Evolutionary conservation across 2,329 filamentous ascomycete species (phyloP).

Genomic region (Venturia aucupariae): DNA sequence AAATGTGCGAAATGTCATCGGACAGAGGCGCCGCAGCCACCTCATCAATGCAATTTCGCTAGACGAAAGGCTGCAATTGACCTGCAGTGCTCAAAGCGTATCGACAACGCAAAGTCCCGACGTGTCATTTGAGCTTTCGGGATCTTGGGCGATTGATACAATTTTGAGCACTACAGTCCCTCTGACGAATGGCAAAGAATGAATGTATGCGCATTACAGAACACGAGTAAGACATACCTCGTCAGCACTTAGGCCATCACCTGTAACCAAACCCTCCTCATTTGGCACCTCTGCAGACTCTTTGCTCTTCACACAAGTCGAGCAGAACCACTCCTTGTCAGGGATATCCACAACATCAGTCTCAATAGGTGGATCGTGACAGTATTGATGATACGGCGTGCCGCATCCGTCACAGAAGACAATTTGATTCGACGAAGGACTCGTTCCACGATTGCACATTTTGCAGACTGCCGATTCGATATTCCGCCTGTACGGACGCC

Average conservation of each 20-base stretch:
- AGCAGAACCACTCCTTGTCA: conserved; percentile 64
- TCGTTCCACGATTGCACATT: conserved; percentile 62
- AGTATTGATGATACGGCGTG: conserved; percentile 70
- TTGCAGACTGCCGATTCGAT: conserved; percentile 57
- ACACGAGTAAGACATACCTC: conserved; percentile 3
- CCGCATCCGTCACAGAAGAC: conserved; percentile 82
- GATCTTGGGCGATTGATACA: background rate
- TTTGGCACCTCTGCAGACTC: conserved; percentile 18
- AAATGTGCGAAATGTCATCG: background rate
- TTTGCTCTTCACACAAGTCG: conserved; percentile 16
- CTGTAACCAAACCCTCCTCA: conserved; percentile 20
- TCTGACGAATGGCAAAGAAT: background rate
- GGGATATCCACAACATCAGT: conserved; percentile 58
- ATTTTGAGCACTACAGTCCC: background rate
- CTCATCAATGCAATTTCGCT: background rate
- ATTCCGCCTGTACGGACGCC: conserved; percentile 47
- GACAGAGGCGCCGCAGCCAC: background rate
- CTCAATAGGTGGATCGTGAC: conserved; percentile 67
- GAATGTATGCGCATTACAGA: background rate
- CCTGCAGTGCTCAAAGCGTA: background rate
- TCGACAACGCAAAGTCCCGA: background rate
- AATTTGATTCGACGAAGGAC: conserved; percentile 66
- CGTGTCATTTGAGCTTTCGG: background rate
- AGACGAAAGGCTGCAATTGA: background rate
- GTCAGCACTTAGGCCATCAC: conserved; percentile 7